Evolutionary conservation across 768 basidiomycete species (phyloP).

Genomic region (Termitomyces sp.): DNA sequence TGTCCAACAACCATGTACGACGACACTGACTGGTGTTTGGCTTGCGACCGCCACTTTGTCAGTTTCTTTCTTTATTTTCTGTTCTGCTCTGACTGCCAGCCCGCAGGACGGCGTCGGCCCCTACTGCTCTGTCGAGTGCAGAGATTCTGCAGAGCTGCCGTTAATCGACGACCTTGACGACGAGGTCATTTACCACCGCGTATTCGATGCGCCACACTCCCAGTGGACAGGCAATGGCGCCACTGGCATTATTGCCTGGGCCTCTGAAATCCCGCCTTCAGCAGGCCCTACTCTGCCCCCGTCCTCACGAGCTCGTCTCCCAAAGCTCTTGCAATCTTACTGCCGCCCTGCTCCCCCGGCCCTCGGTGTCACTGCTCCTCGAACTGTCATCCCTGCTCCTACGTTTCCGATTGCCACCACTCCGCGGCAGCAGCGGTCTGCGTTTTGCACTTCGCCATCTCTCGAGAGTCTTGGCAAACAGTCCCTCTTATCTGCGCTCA

Average conservation of each 20-base stretch:
- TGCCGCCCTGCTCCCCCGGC: conserved; percentile 42
- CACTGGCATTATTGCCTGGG: conserved; percentile 44
- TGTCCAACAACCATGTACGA: conserved; percentile 23
- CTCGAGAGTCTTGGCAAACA: conserved; percentile 29
- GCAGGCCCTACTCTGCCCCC: conserved; percentile 15
- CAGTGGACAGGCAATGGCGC: conserved; percentile 34
- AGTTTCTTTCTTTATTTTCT: conserved; percentile 19
- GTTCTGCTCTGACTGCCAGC: background rate
- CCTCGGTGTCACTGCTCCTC: conserved; percentile 39
- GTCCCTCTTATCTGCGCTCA: conserved; percentile 30
- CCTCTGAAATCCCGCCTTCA: conserved; percentile 32
- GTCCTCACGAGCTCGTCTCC: conserved; percentile 22
- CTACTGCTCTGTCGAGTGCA: conserved; percentile 51
- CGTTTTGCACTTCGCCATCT: conserved; percentile 20
- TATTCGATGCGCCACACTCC: conserved; percentile 9
- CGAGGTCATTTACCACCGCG: conserved; percentile 19
- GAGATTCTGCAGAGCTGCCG: conserved; percentile 20
- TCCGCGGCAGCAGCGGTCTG: conserved; percentile 27
- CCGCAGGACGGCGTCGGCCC: conserved; percentile 27
- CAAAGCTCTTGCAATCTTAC: conserved; percentile 32
- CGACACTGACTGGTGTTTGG: conserved; percentile 71
- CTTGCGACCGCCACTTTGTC: conserved; percentile 56
- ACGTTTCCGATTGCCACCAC: conserved; percentile 25
- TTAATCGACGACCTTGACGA: conserved; percentile 18
- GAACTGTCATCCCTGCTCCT: conserved; percentile 21